Percentiles rank a stretch among this genome's conserved stretches.
Evolutionary conservation across 2,329 filamentous ascomycete species (phyloP).

Genomic region (Curvularia verruculosa): DNA sequence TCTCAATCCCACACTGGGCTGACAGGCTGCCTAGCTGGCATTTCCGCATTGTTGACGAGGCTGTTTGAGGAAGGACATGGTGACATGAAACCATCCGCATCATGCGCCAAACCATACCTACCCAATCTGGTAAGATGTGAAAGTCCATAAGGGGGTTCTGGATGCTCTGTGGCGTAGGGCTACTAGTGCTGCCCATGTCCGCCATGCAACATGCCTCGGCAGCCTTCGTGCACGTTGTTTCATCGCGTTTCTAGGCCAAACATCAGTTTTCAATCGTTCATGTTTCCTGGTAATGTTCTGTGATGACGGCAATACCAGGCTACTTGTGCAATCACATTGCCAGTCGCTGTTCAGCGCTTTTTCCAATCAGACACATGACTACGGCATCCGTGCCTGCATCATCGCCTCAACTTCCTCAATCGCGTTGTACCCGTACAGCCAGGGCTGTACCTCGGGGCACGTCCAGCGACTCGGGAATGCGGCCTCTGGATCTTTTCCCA

Average conservation of each 20-base stretch:
- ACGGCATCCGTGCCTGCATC: slow-evolving; percentile 1
- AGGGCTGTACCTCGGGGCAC: slow-evolving; percentile 44
- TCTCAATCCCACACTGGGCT: background rate
- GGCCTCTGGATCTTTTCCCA: slow-evolving; percentile 58
- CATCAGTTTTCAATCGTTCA: slow-evolving; percentile 1
- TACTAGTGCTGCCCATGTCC: slow-evolving; percentile 6
- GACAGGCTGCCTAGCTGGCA: background rate
- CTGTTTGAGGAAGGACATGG: background rate
- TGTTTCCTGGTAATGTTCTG: background rate
- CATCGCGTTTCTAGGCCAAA: slow-evolving; percentile 7
- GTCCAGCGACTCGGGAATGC: slow-evolving; percentile 68
- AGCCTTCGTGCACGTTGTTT: slow-evolving; percentile 5
- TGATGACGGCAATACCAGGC: background rate
- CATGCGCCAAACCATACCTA: background rate
- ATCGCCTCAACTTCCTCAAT: slow-evolving; percentile 36
- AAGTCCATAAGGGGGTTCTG: background rate
- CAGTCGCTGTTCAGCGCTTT: background rate
- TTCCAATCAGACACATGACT: background rate
- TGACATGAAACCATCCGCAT: background rate
- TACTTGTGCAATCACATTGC: background rate
- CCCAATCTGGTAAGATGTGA: background rate
- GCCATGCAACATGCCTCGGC: slow-evolving; percentile 12
- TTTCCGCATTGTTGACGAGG: background rate
- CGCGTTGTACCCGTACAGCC: slow-evolving; percentile 47
- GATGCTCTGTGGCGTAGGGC: slow-evolving; percentile 3